Base-by-base conservation (phyloP, 1,284 basidiomycete species). In the Boletellus deceptivus region DNA sequence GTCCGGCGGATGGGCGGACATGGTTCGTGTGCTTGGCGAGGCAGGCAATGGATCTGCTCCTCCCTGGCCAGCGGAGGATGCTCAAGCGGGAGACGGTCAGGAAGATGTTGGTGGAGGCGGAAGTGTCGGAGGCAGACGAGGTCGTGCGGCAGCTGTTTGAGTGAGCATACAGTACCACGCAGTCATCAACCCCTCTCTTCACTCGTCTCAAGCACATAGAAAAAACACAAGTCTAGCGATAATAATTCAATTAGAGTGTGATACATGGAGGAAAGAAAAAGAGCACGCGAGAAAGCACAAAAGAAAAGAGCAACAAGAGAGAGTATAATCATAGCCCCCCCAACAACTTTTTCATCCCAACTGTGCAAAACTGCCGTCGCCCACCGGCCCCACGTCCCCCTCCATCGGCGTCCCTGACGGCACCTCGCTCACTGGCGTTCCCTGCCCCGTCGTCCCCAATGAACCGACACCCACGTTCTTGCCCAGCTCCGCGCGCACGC, bases 401-500 rank as follows among this genome's bases (percentile, higher is more conserved):
- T 75, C 74, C 51, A 75, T 62, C 29, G 63, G 59, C 48, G 65
- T 63, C 38, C 61, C 62, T 10, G 63, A 58, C 0, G 69, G 72
- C 10, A 86, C 82, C 59, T 83, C 80, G 43, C 58, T 76, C 16
- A 77, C 72, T 7, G 77, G 62, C 24, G 79, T 73, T 5, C 83
- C 83, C 63, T 86, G 84, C 3, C 79, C 75, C 1, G 75, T 79
- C 34, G 76, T 76, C 5, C 75, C 77, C 51, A 84, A 57, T 31
- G 29, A 31, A 31, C 64, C 69, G 5, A 46, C 44, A 10, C 65
- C 70, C 5, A 47, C 44, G 18, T 78, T 79, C 70, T 79, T 81
- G 42, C 77, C 74, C 54, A 89, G 71, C 72, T 90, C 87, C 3
- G 68, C 67, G 45, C 77, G 73, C 10, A 89, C 82, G 10, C 70